Conservation (phyloP, 306 rosid species). For the Rubus parviflorus region DNA sequence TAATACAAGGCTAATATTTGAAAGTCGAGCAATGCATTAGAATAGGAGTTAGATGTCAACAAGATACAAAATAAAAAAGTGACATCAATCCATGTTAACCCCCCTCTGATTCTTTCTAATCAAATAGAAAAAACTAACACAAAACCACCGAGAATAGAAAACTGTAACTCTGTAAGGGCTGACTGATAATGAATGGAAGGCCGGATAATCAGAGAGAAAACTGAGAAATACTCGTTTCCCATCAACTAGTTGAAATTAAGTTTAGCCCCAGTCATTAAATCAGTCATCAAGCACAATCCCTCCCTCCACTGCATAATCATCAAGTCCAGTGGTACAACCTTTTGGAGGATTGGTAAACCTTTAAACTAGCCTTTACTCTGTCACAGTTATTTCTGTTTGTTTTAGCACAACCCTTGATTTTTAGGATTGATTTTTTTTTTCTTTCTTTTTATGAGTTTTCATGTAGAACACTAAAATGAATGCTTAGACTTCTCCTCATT, state of each 20-base stretch:
- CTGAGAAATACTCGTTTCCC: not conserved
- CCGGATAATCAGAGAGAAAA: too few relatives aligned
- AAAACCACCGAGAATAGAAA: not conserved
- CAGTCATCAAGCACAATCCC: not conserved
- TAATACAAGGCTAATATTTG: not conserved
- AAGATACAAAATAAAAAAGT: too few relatives aligned
- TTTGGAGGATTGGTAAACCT: not conserved
- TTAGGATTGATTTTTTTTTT: too few relatives aligned
- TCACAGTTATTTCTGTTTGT: not conserved
- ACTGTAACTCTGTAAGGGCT: not conserved
- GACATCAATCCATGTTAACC: too few relatives aligned
- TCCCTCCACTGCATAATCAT: not conserved
- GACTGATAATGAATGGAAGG: not conserved
- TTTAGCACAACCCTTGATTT: not conserved
- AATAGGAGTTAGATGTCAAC: too few relatives aligned
- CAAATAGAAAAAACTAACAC: not conserved
- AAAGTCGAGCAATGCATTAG: not conserved
- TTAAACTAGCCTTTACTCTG: not conserved
- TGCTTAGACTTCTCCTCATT: too few relatives aligned
- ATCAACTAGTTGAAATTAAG: not conserved
- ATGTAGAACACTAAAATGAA: too few relatives aligned
- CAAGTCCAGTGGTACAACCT: not conserved
- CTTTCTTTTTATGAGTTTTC: not conserved
- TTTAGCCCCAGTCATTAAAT: too few relatives aligned
- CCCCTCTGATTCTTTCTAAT: too few relatives aligned